phyloP scores from a whole-genome alignment of 2,329 filamentous ascomycete species.

The Exophiala lecanii-corni region DNA sequence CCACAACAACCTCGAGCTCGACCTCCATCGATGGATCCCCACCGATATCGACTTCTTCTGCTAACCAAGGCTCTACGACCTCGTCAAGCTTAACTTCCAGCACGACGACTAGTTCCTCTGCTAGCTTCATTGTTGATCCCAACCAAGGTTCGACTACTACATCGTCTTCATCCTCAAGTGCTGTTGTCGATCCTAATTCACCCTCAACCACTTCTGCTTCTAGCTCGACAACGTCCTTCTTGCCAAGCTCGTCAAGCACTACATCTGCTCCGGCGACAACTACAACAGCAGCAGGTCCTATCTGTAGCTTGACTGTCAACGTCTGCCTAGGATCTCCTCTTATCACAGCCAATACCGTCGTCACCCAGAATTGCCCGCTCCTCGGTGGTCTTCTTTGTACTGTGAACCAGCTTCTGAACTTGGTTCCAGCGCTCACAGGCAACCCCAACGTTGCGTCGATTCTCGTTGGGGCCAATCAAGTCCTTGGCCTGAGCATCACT shows the following conservation, averaged over 20 bases:
- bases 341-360: constrained; percentile 11
- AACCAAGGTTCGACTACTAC: not conserved
- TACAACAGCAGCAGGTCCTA: constrained; percentile 3
- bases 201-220: not conserved
- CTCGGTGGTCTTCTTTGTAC: constrained; percentile 8
- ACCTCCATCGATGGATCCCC: not conserved
- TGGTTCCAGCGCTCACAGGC: constrained; percentile 3
- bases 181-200: not conserved
- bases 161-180: not conserved
- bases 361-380: constrained; percentile 9
- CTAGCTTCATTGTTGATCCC: too few species aligned
- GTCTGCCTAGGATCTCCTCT: constrained; percentile 9
- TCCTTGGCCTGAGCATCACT: constrained; percentile 13
- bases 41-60: not conserved
- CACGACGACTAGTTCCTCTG: not conserved
- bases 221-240: constrained; percentile 1
- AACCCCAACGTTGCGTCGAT: constrained; percentile 8
- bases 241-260: constrained; percentile 5
- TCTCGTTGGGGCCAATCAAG: constrained; percentile 7
- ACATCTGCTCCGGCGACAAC: constrained; percentile 8
- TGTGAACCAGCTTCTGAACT: constrained; percentile 5
- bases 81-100: too few species aligned
- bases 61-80: too few species aligned
- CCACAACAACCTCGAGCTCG: not conserved
- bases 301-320: constrained; percentile 12